These are phyloP conservation scores for Thraustotheca clavata DNA, from an alignment of 352 stramenopile genomes.

Conservation along the genomic window DNA sequence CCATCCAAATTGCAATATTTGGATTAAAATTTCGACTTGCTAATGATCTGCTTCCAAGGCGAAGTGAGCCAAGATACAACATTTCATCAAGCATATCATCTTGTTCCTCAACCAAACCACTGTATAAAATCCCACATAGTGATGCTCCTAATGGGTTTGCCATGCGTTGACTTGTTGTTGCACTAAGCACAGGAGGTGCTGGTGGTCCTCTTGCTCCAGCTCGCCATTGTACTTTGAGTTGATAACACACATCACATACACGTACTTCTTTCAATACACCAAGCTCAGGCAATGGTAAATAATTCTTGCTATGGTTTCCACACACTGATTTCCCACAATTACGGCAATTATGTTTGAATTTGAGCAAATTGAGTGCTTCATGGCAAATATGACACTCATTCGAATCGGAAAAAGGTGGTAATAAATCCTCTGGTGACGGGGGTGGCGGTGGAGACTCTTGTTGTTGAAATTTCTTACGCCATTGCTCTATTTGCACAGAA, in stretches of 20 bases:
- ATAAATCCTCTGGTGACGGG: not conserved
- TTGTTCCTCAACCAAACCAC: conserved; percentile 61
- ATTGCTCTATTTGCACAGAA: not conserved
- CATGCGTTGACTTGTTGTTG: not conserved
- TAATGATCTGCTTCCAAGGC: conserved; percentile 54
- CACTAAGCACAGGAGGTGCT: not conserved
- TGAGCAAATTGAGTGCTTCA: conserved; percentile 7
- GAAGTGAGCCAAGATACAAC: conserved; percentile 65
- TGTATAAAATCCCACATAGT: conserved; percentile 60
- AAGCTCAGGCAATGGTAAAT: conserved; percentile 58
- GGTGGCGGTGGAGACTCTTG: not conserved
- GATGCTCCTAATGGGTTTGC: conserved; percentile 6
- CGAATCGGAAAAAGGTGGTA: not conserved
- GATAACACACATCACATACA: conserved; percentile 63
- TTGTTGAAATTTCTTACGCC: not conserved
- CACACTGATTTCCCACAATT: conserved; percentile 59
- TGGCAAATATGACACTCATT: conserved; percentile 15
- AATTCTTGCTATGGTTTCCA: conserved; percentile 67
- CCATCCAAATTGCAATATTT: conserved; percentile 73
- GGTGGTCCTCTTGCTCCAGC: conserved; percentile 30
- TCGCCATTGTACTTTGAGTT: conserved; percentile 50
- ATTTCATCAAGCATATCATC: conserved; percentile 74
- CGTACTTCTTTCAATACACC: conserved; percentile 72
- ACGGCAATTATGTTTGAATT: conserved; percentile 47
- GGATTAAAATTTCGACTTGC: conserved; percentile 63